These are phyloP conservation scores for Tulasnella sp. DNA, from an alignment of 768 basidiomycete species.

Conservation along the genomic window DNA sequence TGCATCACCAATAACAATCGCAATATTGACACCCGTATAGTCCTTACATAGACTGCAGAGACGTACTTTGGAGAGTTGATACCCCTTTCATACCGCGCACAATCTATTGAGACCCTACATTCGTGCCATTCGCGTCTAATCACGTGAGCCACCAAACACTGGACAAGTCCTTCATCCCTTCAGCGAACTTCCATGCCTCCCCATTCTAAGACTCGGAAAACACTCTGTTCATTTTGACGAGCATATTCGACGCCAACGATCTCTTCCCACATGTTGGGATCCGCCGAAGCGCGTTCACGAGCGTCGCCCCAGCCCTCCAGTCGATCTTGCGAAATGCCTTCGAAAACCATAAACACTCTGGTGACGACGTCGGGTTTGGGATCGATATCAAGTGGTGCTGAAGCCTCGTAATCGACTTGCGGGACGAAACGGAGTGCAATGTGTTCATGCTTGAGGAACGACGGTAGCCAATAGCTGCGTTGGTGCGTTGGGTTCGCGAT, in stretches of 20 bases:
- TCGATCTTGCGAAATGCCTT: constrained; percentile 44
- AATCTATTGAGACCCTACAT: too few relatives aligned
- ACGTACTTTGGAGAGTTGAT: too few relatives aligned
- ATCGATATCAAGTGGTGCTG: constrained; percentile 47
- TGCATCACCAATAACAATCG: too few relatives aligned
- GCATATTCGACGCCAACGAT: constrained; percentile 20
- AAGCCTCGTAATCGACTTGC: constrained; percentile 50
- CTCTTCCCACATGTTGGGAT: background rate
- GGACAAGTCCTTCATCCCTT: too few relatives aligned
- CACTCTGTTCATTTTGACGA: constrained; percentile 40
- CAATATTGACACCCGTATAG: too few relatives aligned
- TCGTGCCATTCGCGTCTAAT: too few relatives aligned
- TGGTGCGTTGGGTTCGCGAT: too few relatives aligned
- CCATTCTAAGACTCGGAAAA: constrained; percentile 45
- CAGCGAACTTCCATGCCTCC: too few relatives aligned
- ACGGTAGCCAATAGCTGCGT: constrained; percentile 51
- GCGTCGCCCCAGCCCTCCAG: background rate
- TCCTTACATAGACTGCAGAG: too few relatives aligned
- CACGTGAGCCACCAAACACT: too few relatives aligned
- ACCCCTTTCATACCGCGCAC: too few relatives aligned
- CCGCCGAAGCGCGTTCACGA: background rate
- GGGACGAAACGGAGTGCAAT: constrained; percentile 54
- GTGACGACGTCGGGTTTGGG: constrained; percentile 52
- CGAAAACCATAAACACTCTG: constrained; percentile 56
- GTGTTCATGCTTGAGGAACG: constrained; percentile 48